phyloP scores from a whole-genome alignment of 768 basidiomycete species.

The Hygrophorus russula region DNA sequence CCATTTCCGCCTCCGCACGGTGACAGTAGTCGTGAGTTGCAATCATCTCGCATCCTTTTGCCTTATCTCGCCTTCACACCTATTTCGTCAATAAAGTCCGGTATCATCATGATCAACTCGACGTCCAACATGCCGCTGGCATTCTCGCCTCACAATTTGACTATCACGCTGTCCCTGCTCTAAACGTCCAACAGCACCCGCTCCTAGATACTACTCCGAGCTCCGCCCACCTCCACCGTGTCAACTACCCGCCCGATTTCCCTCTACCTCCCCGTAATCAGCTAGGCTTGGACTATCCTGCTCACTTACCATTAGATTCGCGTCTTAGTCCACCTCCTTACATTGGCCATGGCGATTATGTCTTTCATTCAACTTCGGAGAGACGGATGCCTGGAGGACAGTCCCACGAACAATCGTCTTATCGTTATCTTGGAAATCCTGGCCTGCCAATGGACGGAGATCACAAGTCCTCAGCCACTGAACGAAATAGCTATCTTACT shows the following conservation, averaged over 20 bases:
- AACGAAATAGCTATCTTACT: constrained; percentile 23
- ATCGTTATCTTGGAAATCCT: constrained; percentile 21
- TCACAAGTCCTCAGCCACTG: constrained; percentile 20
- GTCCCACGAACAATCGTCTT: constrained; percentile 34
- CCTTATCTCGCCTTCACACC: constrained; percentile 27
- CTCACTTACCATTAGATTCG: constrained; percentile 27
- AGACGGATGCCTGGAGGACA: constrained; percentile 34
- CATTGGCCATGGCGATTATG: constrained; percentile 23
- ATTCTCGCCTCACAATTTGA: constrained; percentile 43
- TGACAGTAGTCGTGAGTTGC: constrained; percentile 41
- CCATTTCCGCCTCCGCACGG: constrained; percentile 34
- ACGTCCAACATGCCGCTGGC: constrained; percentile 35
- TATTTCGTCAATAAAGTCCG: constrained; percentile 56
- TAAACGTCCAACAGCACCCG: constrained; percentile 36
- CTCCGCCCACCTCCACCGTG: constrained; percentile 22
- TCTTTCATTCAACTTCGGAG: constrained; percentile 27
- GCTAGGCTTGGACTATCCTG: constrained; percentile 30
- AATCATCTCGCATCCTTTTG: constrained; percentile 36
- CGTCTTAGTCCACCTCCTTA: constrained; percentile 26
- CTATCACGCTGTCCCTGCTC: constrained; percentile 25
- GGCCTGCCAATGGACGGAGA: constrained; percentile 20
- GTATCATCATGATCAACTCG: constrained; percentile 36
- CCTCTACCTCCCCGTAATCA: constrained; percentile 34
- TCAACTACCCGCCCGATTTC: constrained; percentile 32
- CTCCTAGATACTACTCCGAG: constrained; percentile 33